These are phyloP conservation scores for Primulina huaijiensis DNA, from an alignment of 257 asterid genomes.

Conservation along the genomic window DNA sequence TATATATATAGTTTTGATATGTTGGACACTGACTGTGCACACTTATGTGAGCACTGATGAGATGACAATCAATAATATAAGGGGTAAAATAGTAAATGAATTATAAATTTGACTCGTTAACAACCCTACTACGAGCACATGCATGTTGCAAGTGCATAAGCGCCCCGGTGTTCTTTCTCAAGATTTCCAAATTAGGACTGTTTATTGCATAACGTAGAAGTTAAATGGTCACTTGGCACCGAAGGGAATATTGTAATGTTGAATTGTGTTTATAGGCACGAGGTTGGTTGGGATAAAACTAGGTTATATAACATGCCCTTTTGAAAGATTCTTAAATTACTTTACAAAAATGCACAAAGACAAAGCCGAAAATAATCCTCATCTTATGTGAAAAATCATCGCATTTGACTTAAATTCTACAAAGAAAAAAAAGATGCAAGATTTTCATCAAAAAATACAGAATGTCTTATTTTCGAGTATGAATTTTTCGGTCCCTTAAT, in stretches of 20 bases:
- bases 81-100: no score
- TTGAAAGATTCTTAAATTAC: conserved; percentile 28
- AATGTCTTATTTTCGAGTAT: not conserved
- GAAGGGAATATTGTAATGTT: conserved; percentile 26
- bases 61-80: no score
- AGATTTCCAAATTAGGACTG: conserved; percentile 12
- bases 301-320: conserved; percentile 30
- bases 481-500: not conserved
- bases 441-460: not conserved
- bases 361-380: no score
- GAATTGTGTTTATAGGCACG: conserved; percentile 29
- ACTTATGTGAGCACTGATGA: no score
- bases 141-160: not conserved
- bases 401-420: not conserved
- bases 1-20: no score
- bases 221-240: conserved; percentile 24
- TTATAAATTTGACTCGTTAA: not conserved
- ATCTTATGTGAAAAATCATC: not conserved
- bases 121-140: not conserved
- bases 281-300: conserved; percentile 35
- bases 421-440: not conserved
- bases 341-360: conserved; percentile 23
- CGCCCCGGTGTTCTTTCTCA: not conserved
- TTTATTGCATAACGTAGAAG: conserved; percentile 19
- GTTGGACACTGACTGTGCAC: no score